phyloP scores from a whole-genome alignment of 1,284 basidiomycete species.

The Boletellus deceptivus region DNA sequence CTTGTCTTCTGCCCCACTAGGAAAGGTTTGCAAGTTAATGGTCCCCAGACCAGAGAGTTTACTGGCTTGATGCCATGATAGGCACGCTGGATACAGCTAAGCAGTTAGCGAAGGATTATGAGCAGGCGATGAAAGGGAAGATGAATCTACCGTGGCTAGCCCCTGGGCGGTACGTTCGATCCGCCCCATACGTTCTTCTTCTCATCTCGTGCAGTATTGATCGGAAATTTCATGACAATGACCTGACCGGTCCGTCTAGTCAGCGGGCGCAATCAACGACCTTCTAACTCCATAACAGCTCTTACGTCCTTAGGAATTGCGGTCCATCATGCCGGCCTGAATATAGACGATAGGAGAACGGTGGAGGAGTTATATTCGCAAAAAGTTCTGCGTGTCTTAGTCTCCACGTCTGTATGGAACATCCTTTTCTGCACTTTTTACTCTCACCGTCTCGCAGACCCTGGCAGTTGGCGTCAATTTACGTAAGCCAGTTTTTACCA shows the following conservation, averaged over 20 bases:
- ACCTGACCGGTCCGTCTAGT: conserved; percentile 51
- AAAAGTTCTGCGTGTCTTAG: conserved; percentile 63
- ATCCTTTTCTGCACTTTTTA: conserved; percentile 1
- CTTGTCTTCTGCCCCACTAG: conserved; percentile 86
- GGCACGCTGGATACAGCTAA: conserved; percentile 74
- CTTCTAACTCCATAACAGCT: conserved; percentile 37
- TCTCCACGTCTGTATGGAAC: conserved; percentile 66
- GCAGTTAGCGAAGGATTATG: conserved; percentile 69
- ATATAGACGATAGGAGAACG: conserved; percentile 64
- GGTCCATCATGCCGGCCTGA: conserved; percentile 84
- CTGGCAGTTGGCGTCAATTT: conserved; percentile 88
- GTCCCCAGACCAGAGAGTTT: not conserved
- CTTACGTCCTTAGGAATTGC: conserved; percentile 69
- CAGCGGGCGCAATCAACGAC: not conserved
- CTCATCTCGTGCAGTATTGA: conserved; percentile 42
- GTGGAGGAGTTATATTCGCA: conserved; percentile 72
- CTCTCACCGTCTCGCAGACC: conserved; percentile 48
- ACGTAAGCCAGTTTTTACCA: conserved; percentile 46
- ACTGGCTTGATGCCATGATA: not conserved
- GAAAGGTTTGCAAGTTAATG: conserved; percentile 52
- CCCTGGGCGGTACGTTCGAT: conserved; percentile 44
- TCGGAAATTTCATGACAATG: conserved; percentile 58
- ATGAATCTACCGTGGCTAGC: conserved; percentile 63
- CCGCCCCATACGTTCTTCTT: not conserved
- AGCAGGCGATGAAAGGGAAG: conserved; percentile 50